Conservation (phyloP, 768 basidiomycete genomes). For the Auricularia heimuer region DNA sequence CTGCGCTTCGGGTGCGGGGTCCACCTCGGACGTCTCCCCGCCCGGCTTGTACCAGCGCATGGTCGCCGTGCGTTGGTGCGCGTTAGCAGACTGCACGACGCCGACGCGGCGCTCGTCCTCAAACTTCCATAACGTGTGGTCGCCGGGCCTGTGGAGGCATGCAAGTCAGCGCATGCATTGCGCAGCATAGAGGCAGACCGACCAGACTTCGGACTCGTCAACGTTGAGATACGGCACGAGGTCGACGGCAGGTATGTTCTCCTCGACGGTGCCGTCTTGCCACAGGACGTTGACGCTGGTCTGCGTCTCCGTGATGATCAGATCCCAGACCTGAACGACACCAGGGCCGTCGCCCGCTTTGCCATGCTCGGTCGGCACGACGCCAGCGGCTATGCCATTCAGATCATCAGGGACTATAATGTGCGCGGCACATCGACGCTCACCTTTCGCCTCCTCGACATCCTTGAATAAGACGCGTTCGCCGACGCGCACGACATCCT, state of each 20-base stretch:
- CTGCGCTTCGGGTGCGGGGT: constrained; percentile 36
- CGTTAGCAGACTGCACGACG: constrained; percentile 71
- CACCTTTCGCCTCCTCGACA: constrained; percentile 6
- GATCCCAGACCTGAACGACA: constrained; percentile 42
- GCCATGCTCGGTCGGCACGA: constrained; percentile 55
- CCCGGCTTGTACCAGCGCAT: constrained; percentile 34
- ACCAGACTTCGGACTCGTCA: constrained; percentile 91
- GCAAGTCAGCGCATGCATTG: neutral
- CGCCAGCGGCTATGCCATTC: constrained; percentile 18
- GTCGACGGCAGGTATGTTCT: constrained; percentile 40
- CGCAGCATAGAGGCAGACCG: neutral
- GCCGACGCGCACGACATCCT: constrained; percentile 59
- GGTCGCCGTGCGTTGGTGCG: constrained; percentile 57
- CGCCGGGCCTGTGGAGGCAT: constrained; percentile 63
- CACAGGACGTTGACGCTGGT: constrained; percentile 69
- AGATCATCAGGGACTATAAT: neutral
- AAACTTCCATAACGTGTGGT: constrained; percentile 75
- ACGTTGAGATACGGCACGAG: constrained; percentile 78
- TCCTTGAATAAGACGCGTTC: constrained; percentile 59
- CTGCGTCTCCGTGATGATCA: constrained; percentile 58
- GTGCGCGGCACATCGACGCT: neutral
- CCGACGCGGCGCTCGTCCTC: constrained; percentile 60
- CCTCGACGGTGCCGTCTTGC: constrained; percentile 75
- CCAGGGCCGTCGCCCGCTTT: constrained; percentile 35
- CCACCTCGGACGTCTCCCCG: neutral